These are phyloP conservation scores for Yamadazyma endophytica DNA, from an alignment of 805 yeast species.

Conservation along the genomic window DNA sequence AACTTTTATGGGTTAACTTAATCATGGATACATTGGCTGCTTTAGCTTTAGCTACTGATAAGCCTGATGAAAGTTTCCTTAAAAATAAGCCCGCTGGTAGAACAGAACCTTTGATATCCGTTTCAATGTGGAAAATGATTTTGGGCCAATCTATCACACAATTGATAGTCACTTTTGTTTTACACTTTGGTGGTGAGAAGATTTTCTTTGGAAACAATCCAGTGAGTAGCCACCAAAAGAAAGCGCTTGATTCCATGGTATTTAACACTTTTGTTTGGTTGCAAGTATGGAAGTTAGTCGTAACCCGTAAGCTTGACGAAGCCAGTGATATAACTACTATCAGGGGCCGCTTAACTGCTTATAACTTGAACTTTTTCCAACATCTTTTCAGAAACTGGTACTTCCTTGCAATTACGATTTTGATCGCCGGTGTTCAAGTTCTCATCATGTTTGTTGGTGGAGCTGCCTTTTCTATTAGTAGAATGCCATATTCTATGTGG, in stretches of 20 bases:
- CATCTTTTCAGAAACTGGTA: slow-evolving; percentile 81
- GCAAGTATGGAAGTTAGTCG: slow-evolving; percentile 90
- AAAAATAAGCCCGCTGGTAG: slow-evolving; percentile 84
- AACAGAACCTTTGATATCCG: slow-evolving; percentile 70
- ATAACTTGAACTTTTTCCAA: slow-evolving; percentile 76
- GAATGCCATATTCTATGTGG: slow-evolving; percentile 87
- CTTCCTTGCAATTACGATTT: slow-evolving; percentile 63
- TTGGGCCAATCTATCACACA: slow-evolving; percentile 81
- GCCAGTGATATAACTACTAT: slow-evolving; percentile 63
- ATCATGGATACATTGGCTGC: slow-evolving; percentile 99
- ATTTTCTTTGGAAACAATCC: slow-evolving; percentile 42
- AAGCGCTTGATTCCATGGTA: slow-evolving; percentile 75
- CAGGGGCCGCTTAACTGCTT: slow-evolving; percentile 53
- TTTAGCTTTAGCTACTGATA: slow-evolving; percentile 94
- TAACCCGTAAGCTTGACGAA: slow-evolving; percentile 87
- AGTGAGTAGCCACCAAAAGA: slow-evolving; percentile 41
- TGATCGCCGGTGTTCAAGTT: slow-evolving; percentile 82
- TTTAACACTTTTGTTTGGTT: slow-evolving; percentile 97
- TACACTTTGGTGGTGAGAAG: slow-evolving; percentile 73
- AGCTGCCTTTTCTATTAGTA: slow-evolving; percentile 79
- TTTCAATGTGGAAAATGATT: slow-evolving; percentile 98
- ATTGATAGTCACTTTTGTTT: slow-evolving; percentile 68
- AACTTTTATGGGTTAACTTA: slow-evolving; percentile 93
- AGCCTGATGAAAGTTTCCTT: slow-evolving; percentile 80
- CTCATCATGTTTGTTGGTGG: slow-evolving; percentile 97